phyloP scores from a whole-genome alignment of 176 grass and related monocot species.

The Oryza brachyantha region DNA sequence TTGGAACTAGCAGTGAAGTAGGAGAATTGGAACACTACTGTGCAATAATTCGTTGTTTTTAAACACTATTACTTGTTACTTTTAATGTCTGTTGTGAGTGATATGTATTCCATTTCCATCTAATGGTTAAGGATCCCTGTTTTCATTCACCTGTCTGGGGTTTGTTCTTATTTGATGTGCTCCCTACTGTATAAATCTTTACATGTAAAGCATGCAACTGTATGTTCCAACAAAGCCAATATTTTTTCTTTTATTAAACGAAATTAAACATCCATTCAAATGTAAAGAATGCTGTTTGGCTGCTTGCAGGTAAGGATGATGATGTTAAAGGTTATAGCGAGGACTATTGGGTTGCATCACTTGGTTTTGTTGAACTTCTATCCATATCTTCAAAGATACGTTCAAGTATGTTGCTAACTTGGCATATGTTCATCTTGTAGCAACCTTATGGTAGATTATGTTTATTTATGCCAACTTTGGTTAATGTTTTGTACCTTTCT shows the following conservation, averaged over 20 bases:
- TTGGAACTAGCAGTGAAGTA: background rate
- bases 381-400: slow-evolving; percentile 86
- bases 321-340: slow-evolving; percentile 87
- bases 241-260: background rate
- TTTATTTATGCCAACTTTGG: background rate
- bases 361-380: slow-evolving; percentile 88
- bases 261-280: background rate
- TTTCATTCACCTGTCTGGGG: background rate
- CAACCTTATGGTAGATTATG: background rate
- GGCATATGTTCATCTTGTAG: background rate
- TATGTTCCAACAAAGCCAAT: background rate
- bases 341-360: slow-evolving; percentile 82
- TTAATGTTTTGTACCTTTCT: slow-evolving; percentile 29
- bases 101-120: slow-evolving; percentile 4
- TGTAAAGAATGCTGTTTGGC: slow-evolving; percentile 21
- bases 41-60: background rate
- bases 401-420: slow-evolving; percentile 57
- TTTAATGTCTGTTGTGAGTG: background rate
- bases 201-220: background rate
- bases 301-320: slow-evolving; percentile 84
- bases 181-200: background rate
- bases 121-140: background rate
- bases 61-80: background rate
- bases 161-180: slow-evolving; percentile 15
- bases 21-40: background rate